phyloP scores from a whole-genome alignment of 228 moss, liverwort and hornwort genomes.

The Sphagnum fallax region DNA sequence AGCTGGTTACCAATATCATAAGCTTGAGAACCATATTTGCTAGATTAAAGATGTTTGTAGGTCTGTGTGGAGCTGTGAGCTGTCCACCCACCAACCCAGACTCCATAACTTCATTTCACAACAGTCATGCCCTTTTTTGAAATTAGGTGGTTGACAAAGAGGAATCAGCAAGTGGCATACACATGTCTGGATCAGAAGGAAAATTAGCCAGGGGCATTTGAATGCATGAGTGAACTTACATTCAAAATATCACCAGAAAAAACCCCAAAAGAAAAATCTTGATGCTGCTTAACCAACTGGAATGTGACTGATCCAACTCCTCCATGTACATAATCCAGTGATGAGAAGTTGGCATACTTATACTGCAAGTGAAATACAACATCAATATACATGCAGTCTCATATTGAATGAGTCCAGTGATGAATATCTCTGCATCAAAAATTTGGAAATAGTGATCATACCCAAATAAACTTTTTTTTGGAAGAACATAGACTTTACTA shows the following conservation, averaged over 20 bases:
- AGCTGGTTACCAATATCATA: background rate
- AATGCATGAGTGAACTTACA: constrained; percentile 9
- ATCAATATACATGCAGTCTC: background rate
- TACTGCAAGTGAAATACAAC: constrained; percentile 25
- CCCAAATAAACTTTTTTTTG: background rate
- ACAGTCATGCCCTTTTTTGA: too few relatives aligned
- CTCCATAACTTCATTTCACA: background rate
- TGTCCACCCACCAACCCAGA: background rate
- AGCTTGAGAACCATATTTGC: background rate
- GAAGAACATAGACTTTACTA: background rate
- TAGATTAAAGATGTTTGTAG: background rate
- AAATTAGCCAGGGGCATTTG: background rate
- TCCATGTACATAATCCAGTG: constrained; percentile 24
- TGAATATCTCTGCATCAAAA: background rate
- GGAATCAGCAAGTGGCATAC: background rate
- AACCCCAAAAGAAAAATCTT: constrained; percentile 55
- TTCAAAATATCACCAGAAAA: constrained; percentile 50
- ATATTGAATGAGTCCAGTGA: background rate
- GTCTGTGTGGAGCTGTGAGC: background rate
- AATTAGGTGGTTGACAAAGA: background rate
- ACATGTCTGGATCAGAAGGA: background rate
- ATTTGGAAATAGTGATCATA: background rate
- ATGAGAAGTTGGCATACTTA: constrained; percentile 34
- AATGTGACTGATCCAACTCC: constrained; percentile 41
- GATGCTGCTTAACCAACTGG: constrained; percentile 60